A percentile compares a stretch with the other conserved stretches of the same genome.
Evolutionary conservation across 805 yeast species (phyloP).

Genomic region (Starmerella bacillaris): DNA sequence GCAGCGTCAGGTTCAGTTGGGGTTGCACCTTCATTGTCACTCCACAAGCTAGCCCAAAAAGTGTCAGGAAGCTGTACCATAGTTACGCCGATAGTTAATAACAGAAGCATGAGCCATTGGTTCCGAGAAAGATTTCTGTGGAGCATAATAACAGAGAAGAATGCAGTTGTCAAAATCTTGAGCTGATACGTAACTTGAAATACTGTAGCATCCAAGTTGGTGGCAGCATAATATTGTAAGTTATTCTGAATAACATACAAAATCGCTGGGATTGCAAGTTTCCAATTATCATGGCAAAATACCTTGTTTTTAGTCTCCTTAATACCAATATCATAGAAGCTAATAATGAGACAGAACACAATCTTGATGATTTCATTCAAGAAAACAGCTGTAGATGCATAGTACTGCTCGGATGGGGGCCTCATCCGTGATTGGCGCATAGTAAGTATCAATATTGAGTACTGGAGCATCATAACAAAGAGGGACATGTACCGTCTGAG

Average conservation of each 20-base stretch:
- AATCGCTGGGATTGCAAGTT: slow-evolving; percentile 27
- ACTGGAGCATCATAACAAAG: slow-evolving; percentile 26
- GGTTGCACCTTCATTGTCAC: slow-evolving; percentile 9
- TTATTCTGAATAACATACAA: slow-evolving; percentile 27
- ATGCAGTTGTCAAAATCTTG: slow-evolving; percentile 28
- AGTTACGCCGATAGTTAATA: slow-evolving; percentile 26
- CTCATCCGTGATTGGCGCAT: slow-evolving; percentile 29
- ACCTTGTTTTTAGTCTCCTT: slow-evolving; percentile 18
- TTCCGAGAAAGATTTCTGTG: slow-evolving; percentile 20
- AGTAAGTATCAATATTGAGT: slow-evolving; percentile 25
- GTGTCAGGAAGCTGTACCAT: slow-evolving; percentile 25
- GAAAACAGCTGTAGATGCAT: slow-evolving; percentile 27
- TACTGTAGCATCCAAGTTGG: slow-evolving; percentile 28
- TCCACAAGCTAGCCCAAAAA: slow-evolving; percentile 10
- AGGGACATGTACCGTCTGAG: slow-evolving; percentile 22
- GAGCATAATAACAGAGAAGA: slow-evolving; percentile 26
- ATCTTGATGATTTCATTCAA: slow-evolving; percentile 26
- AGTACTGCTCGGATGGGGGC: slow-evolving; percentile 21
- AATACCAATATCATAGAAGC: slow-evolving; percentile 17
- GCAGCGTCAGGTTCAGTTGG: slow-evolving; percentile 12
- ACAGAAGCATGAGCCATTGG: slow-evolving; percentile 25
- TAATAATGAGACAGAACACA: slow-evolving; percentile 19
- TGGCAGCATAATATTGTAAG: slow-evolving; percentile 27
- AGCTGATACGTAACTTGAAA: slow-evolving; percentile 30
- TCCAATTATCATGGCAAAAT: slow-evolving; percentile 26